These are phyloP conservation scores for Penicillium brevicompactum DNA, from an alignment of 2,329 filamentous ascomycete species.

Conservation along the genomic window DNA sequence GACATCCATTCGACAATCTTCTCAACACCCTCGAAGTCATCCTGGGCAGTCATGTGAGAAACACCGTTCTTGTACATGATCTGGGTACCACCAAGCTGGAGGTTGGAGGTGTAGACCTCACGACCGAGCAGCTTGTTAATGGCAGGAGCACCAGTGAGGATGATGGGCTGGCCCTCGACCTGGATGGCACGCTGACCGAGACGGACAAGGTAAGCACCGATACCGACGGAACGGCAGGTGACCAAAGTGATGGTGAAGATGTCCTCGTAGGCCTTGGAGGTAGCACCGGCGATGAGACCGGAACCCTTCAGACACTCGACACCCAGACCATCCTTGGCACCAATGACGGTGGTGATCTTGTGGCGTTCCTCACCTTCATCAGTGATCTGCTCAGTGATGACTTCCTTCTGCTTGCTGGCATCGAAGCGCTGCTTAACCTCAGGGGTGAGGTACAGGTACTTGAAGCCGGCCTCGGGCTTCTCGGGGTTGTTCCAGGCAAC, in stretches of 20 bases:
- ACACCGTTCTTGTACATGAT: slow-evolving; percentile 99
- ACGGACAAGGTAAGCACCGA: slow-evolving; percentile 97
- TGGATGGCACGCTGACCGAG: slow-evolving; percentile 98
- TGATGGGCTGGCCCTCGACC: slow-evolving; percentile 98
- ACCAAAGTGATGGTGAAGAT: slow-evolving; percentile 98
- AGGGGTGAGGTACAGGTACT: slow-evolving; percentile 91
- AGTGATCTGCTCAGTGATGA: slow-evolving; percentile 83
- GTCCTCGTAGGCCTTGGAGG: slow-evolving; percentile 94
- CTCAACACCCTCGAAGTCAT: slow-evolving; percentile 96
- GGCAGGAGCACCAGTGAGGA: slow-evolving; percentile 93
- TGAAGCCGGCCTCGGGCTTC: slow-evolving; percentile 87
- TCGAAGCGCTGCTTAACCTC: slow-evolving; percentile 86
- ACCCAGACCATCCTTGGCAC: slow-evolving; percentile 92
- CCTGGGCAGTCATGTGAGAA: slow-evolving; percentile 95
- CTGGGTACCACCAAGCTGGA: slow-evolving; percentile 99
- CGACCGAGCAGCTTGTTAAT: slow-evolving; percentile 98
- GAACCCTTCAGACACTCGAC: slow-evolving; percentile 97
- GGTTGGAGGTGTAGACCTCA: slow-evolving; percentile 97
- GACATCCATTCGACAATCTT: slow-evolving; percentile 99
- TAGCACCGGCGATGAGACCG: slow-evolving; percentile 96
- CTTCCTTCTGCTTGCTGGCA: slow-evolving; percentile 70
- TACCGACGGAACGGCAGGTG: slow-evolving; percentile 97
- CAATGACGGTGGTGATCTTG: slow-evolving; percentile 92
- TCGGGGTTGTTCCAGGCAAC: slow-evolving; percentile 89
- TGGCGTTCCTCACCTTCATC: slow-evolving; percentile 88